Evolutionary conservation across 2,329 filamentous ascomycete genomes (phyloP).

Genomic region (Ceratocystis albifundus): DNA sequence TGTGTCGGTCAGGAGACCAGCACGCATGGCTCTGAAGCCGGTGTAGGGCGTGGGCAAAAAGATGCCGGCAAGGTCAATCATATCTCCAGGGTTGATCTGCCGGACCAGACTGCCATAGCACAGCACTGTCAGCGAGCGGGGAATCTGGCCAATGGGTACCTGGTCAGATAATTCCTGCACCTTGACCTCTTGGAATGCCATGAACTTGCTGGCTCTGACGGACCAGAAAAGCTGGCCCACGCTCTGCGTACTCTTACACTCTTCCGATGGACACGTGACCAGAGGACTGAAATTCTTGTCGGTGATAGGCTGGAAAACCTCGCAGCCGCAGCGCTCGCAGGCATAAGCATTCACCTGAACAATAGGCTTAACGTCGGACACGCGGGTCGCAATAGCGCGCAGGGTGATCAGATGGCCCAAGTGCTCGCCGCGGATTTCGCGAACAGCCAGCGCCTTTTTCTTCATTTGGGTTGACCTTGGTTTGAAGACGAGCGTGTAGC

Average conservation of each 20-base stretch:
- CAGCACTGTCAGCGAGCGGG: slow-evolving; percentile 76
- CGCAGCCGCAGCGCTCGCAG: slow-evolving; percentile 89
- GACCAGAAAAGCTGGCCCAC: slow-evolving; percentile 91
- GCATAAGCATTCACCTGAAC: slow-evolving; percentile 98
- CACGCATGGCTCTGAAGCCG: slow-evolving; percentile 95
- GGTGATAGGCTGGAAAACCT: slow-evolving; percentile 92
- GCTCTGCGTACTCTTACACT: slow-evolving; percentile 79
- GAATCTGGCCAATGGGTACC: slow-evolving; percentile 95
- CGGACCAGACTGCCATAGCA: slow-evolving; percentile 80
- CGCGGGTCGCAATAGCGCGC: slow-evolving; percentile 83
- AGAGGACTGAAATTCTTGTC: slow-evolving; percentile 85
- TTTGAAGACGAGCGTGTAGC: slow-evolving; percentile 95
- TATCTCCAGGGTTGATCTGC: slow-evolving; percentile 83
- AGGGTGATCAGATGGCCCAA: slow-evolving; percentile 88
- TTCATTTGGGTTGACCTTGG: slow-evolving; percentile 64
- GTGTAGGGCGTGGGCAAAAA: slow-evolving; percentile 97
- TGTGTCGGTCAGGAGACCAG: slow-evolving; percentile 91
- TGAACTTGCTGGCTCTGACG: slow-evolving; percentile 90
- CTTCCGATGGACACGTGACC: slow-evolving; percentile 74
- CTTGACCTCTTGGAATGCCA: slow-evolving; percentile 97
- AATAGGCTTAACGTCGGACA: slow-evolving; percentile 94
- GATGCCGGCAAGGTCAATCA: slow-evolving; percentile 86
- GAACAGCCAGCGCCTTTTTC: slow-evolving; percentile 65
- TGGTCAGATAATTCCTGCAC: slow-evolving; percentile 99
- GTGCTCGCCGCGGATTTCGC: slow-evolving; percentile 85